A percentile compares a stretch with the other conserved stretches of the same genome.
phyloP scores from a whole-genome alignment of 2,329 filamentous ascomycete genomes.

The Diaporthe sp. region DNA sequence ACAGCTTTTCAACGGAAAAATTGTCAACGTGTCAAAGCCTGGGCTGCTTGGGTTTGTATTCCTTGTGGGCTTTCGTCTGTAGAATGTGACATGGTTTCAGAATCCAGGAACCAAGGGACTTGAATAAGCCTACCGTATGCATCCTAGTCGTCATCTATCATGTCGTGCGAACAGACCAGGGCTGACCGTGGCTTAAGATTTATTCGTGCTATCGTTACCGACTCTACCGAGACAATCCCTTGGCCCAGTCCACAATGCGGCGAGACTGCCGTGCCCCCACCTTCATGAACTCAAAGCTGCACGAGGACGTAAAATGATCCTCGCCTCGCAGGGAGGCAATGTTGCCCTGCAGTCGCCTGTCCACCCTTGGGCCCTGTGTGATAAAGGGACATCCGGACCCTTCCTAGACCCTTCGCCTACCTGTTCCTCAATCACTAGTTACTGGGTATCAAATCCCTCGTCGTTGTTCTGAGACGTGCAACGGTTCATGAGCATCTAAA shows the following conservation, averaged over 20 bases:
- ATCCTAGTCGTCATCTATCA: not conserved
- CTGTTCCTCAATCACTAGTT: not conserved
- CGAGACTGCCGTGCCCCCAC: not conserved
- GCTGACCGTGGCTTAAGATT: slow-evolving; percentile 3
- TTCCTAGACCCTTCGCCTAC: not conserved
- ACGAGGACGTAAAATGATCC: not conserved
- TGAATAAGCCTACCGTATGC: not conserved
- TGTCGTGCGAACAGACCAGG: slow-evolving; percentile 5
- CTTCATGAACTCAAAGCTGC: not conserved
- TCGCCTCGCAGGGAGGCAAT: not conserved
- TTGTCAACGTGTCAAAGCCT: not conserved
- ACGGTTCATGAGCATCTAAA: not conserved
- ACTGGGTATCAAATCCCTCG: not conserved
- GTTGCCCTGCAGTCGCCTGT: not conserved
- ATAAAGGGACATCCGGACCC: not conserved
- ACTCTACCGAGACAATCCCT: not conserved
- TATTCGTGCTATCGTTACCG: not conserved
- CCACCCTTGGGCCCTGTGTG: not conserved
- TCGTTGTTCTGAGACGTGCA: not conserved
- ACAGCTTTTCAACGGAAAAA: not conserved
- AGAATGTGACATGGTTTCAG: not conserved
- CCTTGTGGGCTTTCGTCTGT: not conserved
- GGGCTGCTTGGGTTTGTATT: not conserved
- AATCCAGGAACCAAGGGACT: not conserved
- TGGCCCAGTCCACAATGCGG: not conserved